phyloP scores from a whole-genome alignment of 129 eudicot genomes.

The Helianthus tuberosus region DNA sequence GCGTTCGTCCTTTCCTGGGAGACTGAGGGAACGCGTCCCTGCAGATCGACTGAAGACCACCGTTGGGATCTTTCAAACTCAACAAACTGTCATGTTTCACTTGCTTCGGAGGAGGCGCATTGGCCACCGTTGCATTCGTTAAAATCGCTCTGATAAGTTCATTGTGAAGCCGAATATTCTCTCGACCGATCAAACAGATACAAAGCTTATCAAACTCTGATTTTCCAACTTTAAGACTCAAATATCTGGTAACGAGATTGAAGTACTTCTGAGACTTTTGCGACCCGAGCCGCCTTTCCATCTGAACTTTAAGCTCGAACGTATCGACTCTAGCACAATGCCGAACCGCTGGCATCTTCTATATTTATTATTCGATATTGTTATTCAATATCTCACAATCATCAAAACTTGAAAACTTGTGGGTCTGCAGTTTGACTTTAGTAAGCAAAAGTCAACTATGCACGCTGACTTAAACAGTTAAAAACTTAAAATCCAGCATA shows the following conservation, averaged over 20 bases:
- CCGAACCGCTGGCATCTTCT: conserved; percentile 64
- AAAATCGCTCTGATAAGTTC: conserved; percentile 60
- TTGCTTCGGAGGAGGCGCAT: conserved; percentile 55
- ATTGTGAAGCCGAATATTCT: conserved; percentile 67
- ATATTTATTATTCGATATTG: conserved; percentile 25
- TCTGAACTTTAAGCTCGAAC: conserved; percentile 49
- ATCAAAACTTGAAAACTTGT: conserved; percentile 13
- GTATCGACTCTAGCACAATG: conserved; percentile 67
- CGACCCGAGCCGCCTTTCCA: conserved; percentile 61
- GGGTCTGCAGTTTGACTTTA: conserved; percentile 24
- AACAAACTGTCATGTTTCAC: conserved; percentile 30
- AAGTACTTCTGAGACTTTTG: conserved; percentile 66
- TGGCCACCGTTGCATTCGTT: conserved; percentile 53
- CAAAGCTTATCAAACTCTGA: conserved; percentile 69
- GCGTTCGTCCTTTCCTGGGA: conserved; percentile 69
- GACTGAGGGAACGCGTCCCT: conserved; percentile 74
- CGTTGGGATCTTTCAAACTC: conserved; percentile 52
- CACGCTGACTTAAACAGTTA: conserved; percentile 5
- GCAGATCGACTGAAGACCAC: conserved; percentile 61
- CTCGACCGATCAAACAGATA: conserved; percentile 57
- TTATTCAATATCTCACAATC: conserved; percentile 37
- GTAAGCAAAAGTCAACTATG: conserved; percentile 32
- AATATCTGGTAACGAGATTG: conserved; percentile 43
- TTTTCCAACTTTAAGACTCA: conserved; percentile 54
- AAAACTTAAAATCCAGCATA: conserved; percentile 11